Conservation (phyloP, 1,139 yeast genomes). For the Saccharomyces hybrid region DNA sequence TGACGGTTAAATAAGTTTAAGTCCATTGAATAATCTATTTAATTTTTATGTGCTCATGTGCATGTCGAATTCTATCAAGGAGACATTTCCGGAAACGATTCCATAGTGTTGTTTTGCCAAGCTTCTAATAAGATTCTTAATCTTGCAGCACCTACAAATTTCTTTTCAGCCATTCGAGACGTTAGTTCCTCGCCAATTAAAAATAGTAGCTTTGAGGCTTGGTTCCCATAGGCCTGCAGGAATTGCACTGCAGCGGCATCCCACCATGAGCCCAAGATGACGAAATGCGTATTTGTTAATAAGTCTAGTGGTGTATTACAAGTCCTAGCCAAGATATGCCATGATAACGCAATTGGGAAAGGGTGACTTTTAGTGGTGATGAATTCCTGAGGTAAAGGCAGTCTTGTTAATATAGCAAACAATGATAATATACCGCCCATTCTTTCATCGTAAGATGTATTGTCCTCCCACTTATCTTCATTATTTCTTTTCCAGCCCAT, state of each 20-base stretch:
- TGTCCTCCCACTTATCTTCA: constrained; percentile 70
- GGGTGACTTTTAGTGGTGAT: constrained; percentile 39
- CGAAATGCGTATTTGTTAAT: constrained; percentile 62
- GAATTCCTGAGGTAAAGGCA: constrained; percentile 24
- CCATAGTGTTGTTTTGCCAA: constrained; percentile 46
- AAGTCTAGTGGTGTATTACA: constrained; percentile 47
- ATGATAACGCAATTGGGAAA: constrained; percentile 44
- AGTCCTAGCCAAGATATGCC: constrained; percentile 68
- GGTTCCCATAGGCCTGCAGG: constrained; percentile 51
- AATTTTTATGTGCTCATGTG: neutral
- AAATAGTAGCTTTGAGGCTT: constrained; percentile 55
- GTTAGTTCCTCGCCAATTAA: constrained; percentile 47
- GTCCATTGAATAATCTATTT: neutral
- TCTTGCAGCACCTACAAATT: constrained; percentile 71
- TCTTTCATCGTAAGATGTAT: constrained; percentile 69
- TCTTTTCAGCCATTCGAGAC: constrained; percentile 39
- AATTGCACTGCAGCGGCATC: constrained; percentile 66
- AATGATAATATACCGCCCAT: constrained; percentile 78
- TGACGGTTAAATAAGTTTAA: neutral
- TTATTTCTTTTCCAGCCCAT: constrained; percentile 81
- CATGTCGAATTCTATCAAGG: constrained; percentile 18
- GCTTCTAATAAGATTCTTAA: constrained; percentile 71
- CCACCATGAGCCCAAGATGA: constrained; percentile 83
- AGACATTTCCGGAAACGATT: constrained; percentile 48
- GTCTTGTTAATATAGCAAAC: constrained; percentile 64